Evolutionary conservation across 306 rosid genomes (phyloP), one percentile per base, ranked within the genome.

Genomic region (Begonia masoniana): DNA sequence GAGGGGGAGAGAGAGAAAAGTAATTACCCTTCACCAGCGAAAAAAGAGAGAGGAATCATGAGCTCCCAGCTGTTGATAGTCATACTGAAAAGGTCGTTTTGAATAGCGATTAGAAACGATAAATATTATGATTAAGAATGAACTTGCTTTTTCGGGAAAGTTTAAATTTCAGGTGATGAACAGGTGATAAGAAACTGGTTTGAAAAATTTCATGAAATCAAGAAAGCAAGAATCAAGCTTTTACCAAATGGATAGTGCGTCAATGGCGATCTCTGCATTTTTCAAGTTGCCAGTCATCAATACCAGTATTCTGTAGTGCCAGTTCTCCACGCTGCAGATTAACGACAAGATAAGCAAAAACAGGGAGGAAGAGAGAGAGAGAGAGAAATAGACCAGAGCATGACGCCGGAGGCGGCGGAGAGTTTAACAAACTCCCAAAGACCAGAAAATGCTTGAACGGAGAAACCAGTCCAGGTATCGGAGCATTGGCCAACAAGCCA

Each of bases 41-140:
- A 82, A 70, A 88, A 88, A 0, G 83, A 81, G 7, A 88, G 43
- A 6, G 95, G 95, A 71, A 88, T 82, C 94, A 82, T 88, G 81
- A 85, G 10, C 47, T 88, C 97, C 81, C 82, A 70, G 2, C 75
- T 80, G 15, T 80, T 88, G 43, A 85, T 72, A 4, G 79, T 61
- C 97, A 88, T 88, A 31, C 95, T 88, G 82, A 43, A 42, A 7
- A 56, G 15, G 19, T 8, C n/a, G 24, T 55, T 42, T 46, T 3
- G 31, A 12, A 21, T 4, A 31, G 57, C 2, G 13, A 54, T 12
- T 31, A 31, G 43, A 31, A 26, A 7, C 12, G 13, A 19, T 16
- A 51, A 7, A 31, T 31, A 31, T 5, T 19, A n/a, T n/a, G n/a
- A n/a, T n/a, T n/a, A n/a, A n/a, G n/a, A n/a, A n/a, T n/a, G n/a